Percentiles rank a stretch among this genome's conserved stretches.
Conservation (phyloP, 2,329 filamentous ascomycete species). For the Plectosphaerella sp. region DNA sequence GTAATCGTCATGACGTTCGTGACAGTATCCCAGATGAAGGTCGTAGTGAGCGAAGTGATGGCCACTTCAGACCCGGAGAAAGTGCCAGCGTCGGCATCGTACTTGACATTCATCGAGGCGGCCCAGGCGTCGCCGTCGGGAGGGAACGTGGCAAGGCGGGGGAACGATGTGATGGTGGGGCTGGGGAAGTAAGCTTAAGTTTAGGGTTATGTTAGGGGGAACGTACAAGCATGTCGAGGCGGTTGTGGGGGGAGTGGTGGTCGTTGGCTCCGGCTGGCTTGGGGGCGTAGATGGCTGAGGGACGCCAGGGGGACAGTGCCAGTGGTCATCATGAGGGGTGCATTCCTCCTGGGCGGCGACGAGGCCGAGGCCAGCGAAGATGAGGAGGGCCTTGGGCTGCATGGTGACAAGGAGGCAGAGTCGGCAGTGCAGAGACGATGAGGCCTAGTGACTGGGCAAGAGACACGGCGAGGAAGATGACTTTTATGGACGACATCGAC, state of each 20-base stretch:
- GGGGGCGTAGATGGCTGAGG: not conserved
- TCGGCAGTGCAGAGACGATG: too few species aligned
- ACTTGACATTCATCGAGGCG: not conserved
- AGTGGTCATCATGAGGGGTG: conserved; percentile 3
- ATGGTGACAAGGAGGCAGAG: too few species aligned
- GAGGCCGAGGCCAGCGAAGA: too few species aligned
- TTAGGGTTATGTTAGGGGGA: not conserved
- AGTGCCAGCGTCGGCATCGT: not conserved
- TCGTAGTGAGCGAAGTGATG: not conserved
- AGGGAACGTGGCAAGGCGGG: not conserved
- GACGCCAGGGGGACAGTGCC: conserved; percentile 8
- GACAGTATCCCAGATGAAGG: not conserved
- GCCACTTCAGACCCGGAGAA: not conserved
- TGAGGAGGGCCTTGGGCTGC: too few species aligned
- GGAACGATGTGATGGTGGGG: not conserved
- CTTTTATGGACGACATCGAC: too few species aligned
- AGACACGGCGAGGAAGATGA: too few species aligned
- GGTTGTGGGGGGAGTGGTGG: not conserved
- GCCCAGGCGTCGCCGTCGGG: not conserved
- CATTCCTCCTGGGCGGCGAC: not conserved
- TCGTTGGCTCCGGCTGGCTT: not conserved
- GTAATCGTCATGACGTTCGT: not conserved
- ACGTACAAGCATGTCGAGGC: not conserved
- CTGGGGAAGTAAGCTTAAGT: not conserved
- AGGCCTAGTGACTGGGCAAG: too few species aligned